A percentile compares a stretch with the other conserved stretches of the same genome.
phyloP scores from a whole-genome alignment of 495 filamentous ascomycete genomes.

The Extremus antarcticus region DNA sequence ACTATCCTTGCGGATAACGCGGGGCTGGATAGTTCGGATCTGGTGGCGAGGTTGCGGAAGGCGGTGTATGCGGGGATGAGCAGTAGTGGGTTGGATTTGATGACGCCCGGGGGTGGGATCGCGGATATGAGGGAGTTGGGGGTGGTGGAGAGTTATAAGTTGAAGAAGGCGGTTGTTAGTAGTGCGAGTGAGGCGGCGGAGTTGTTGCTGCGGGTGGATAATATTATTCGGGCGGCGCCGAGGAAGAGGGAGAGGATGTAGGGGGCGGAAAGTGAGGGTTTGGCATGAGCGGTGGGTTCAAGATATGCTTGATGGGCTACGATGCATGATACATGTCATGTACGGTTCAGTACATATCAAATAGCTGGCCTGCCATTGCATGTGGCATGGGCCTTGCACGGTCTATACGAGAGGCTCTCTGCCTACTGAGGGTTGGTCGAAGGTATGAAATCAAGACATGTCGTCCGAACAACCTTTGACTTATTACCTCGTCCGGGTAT shows the following conservation, averaged over 20 bases:
- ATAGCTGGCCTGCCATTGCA: no score
- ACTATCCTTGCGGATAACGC: constrained; percentile 97
- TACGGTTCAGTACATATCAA: no score
- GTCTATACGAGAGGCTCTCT: no score
- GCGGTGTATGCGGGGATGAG: constrained; percentile 90
- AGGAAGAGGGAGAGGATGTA: constrained; percentile 64
- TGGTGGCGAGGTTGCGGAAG: constrained; percentile 82
- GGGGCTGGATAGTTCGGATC: constrained; percentile 85
- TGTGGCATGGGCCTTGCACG: no score
- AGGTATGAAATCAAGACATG: no score
- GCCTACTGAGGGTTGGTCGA: no score
- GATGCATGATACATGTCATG: no score
- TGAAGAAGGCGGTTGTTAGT: constrained; percentile 92
- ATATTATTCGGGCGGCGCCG: constrained; percentile 74
- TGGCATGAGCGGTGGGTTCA: not conserved
- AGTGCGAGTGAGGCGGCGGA: constrained; percentile 94
- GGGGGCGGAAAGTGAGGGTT: not conserved
- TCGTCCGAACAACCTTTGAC: no score
- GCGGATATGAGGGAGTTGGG: constrained; percentile 93
- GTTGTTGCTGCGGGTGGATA: constrained; percentile 73
- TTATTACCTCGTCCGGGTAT: no score
- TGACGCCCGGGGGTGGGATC: constrained; percentile 84
- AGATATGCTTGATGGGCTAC: no score
- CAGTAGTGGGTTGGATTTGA: constrained; percentile 78
- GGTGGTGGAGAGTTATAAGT: constrained; percentile 97